Evolutionary conservation across 1,284 basidiomycete genomes (phyloP).

Genomic region (Takashimella koratensis): DNA sequence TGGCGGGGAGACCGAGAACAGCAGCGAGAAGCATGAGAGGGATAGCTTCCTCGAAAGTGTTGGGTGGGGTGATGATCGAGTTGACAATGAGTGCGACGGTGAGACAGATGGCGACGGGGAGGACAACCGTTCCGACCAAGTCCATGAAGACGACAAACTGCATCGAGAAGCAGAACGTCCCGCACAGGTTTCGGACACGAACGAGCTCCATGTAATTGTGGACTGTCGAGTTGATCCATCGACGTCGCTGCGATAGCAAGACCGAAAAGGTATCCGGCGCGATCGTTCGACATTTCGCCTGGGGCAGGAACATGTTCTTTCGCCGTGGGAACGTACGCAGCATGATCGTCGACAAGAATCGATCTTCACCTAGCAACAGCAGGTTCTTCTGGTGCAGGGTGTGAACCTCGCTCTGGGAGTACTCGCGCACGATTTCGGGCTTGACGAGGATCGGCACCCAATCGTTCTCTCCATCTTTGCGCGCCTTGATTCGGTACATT

Average conservation of each 20-base stretch:
- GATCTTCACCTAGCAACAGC: conserved; percentile 95
- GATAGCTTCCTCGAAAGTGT: conserved; percentile 85
- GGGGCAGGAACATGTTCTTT: conserved; percentile 98
- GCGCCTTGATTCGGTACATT: conserved; percentile 99
- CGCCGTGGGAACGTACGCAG: conserved; percentile 98
- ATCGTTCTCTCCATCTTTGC: conserved; percentile 83
- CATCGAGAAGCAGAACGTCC: conserved; percentile 96
- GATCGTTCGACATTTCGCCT: conserved; percentile 96
- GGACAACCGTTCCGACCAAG: conserved; percentile 87
- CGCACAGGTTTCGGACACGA: conserved; percentile 89
- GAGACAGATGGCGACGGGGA: conserved; percentile 96
- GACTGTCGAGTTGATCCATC: conserved; percentile 99
- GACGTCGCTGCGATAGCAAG: conserved; percentile 89
- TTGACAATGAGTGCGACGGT: conserved; percentile 88
- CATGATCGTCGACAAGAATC: conserved; percentile 92
- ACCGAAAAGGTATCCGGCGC: conserved; percentile 95
- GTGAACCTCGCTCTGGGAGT: conserved; percentile 96
- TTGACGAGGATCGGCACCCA: conserved; percentile 99
- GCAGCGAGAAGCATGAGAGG: conserved; percentile 84
- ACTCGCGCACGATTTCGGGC: conserved; percentile 94
- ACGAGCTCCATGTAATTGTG: conserved; percentile 95
- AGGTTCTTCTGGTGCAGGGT: conserved; percentile 99
- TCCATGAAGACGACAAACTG: conserved; percentile 99
- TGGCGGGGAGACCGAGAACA: conserved; percentile 87
- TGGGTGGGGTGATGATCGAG: conserved; percentile 83